A percentile compares a stretch with the other conserved stretches of the same genome.
Evolutionary conservation across 78 protist species (phyloP).

Genomic region (Dictyostelium brefeldianum): DNA sequence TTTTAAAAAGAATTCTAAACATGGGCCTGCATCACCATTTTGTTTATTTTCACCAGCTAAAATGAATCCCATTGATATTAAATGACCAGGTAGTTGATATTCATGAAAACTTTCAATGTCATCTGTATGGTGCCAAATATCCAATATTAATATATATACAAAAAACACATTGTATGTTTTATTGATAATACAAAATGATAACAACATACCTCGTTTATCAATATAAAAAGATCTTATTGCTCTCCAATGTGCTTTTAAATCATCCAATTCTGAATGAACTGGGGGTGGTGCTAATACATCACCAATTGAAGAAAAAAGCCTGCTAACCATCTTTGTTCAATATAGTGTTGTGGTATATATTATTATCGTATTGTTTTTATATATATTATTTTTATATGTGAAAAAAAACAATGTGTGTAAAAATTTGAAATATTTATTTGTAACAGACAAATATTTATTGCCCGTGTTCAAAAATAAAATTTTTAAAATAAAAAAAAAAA

Average conservation of each 20-base stretch:
- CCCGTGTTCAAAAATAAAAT: too few relatives aligned
- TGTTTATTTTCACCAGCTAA: conserved; percentile 56
- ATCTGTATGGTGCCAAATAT: too few relatives aligned
- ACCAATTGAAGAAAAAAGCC: conserved; percentile 53
- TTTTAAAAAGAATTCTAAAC: conserved; percentile 77
- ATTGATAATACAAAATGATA: too few relatives aligned
- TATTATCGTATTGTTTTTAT: too few relatives aligned
- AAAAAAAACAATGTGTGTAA: neutral
- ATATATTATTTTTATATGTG: neutral
- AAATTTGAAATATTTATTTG: too few relatives aligned
- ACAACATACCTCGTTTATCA: conserved; percentile 37
- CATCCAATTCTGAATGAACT: conserved; percentile 54
- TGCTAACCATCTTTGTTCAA: conserved; percentile 8
- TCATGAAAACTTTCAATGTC: conserved; percentile 68
- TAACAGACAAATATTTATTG: too few relatives aligned
- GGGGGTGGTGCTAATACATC: conserved; percentile 66
- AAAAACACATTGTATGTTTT: too few relatives aligned
- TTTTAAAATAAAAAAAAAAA: too few relatives aligned
- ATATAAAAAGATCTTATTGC: conserved; percentile 47
- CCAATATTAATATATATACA: too few relatives aligned
- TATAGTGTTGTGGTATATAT: neutral
- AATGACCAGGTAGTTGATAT: conserved; percentile 73
- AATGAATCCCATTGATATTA: conserved; percentile 66
- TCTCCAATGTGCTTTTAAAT: conserved; percentile 69
- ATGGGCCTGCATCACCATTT: conserved; percentile 70